A percentile compares a stretch with the other conserved stretches of the same genome.
These are phyloP conservation scores for Ustilago esculenta DNA, from an alignment of 1,284 basidiomycete species.

Conservation along the genomic window DNA sequence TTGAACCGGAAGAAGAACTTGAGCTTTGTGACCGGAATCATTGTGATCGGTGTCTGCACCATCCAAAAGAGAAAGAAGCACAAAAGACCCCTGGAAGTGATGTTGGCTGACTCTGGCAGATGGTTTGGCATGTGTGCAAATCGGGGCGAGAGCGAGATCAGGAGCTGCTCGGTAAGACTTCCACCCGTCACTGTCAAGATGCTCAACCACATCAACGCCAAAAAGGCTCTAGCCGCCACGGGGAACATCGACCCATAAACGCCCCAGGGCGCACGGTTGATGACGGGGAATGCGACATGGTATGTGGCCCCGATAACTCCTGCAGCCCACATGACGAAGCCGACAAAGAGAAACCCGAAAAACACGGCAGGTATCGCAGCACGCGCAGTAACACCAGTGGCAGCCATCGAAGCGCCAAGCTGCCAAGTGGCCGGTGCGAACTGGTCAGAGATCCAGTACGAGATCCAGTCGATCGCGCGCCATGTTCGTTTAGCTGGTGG, in stretches of 20 bases:
- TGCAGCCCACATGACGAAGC: conserved; percentile 32
- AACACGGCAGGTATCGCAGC: conserved; percentile 26
- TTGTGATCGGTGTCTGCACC: conserved; percentile 25
- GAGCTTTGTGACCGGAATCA: conserved; percentile 24
- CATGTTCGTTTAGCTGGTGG: conserved; percentile 16
- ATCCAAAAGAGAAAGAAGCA: conserved; percentile 33
- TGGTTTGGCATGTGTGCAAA: conserved; percentile 26
- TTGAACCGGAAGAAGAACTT: conserved; percentile 28
- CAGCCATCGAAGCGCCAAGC: conserved; percentile 30
- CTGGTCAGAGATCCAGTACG: conserved; percentile 38
- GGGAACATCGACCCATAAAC: conserved; percentile 23
- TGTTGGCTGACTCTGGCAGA: conserved; percentile 22
- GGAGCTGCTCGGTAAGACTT: conserved; percentile 13
- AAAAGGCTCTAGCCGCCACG: conserved; percentile 11
- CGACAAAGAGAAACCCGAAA: conserved; percentile 23
- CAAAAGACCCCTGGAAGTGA: conserved; percentile 17
- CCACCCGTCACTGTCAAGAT: conserved; percentile 28
- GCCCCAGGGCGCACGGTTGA: conserved; percentile 32
- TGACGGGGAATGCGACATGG: conserved; percentile 39
- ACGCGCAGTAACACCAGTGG: conserved; percentile 23
- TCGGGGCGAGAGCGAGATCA: conserved; percentile 20
- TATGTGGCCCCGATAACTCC: conserved; percentile 29
- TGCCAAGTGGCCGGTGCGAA: conserved; percentile 36
- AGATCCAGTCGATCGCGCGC: conserved; percentile 23
- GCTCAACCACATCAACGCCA: conserved; percentile 33